Conservation (phyloP, 495 filamentous ascomycete species). For the Recurvomyces mirabilis region DNA sequence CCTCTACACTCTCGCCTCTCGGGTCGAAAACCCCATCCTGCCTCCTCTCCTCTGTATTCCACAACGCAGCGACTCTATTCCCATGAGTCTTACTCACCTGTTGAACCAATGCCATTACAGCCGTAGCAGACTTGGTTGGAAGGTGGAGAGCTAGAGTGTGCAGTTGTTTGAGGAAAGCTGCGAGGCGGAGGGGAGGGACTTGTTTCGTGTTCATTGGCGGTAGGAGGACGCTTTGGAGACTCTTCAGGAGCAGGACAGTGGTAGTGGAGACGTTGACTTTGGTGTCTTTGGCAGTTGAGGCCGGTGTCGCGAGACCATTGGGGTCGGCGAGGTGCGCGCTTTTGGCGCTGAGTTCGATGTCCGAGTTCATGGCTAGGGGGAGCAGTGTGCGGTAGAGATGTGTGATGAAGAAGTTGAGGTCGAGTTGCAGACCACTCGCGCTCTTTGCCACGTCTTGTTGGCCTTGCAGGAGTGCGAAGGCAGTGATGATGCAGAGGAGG, state of each 20-base stretch:
- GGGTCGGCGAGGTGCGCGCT: constrained; percentile 76
- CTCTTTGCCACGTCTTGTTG: constrained; percentile 59
- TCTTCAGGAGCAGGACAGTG: constrained; percentile 77
- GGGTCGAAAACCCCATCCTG: constrained; percentile 63
- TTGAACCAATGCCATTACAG: constrained; percentile 59
- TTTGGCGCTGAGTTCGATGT: constrained; percentile 74
- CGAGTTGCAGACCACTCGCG: constrained; percentile 60
- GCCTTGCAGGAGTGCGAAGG: constrained; percentile 83
- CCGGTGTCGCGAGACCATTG: constrained; percentile 32
- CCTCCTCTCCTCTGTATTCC: constrained; percentile 82
- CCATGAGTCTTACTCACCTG: constrained; percentile 64
- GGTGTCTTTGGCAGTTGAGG: constrained; percentile 23
- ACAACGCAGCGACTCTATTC: constrained; percentile 56
- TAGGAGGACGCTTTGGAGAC: constrained; percentile 63
- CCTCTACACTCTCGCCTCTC: constrained; percentile 53
- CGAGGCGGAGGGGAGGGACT: constrained; percentile 66
- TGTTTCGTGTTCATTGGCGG: constrained; percentile 48
- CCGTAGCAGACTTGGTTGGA: constrained; percentile 76
- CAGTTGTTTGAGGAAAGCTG: constrained; percentile 86
- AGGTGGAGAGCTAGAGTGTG: constrained; percentile 69
- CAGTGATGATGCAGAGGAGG: constrained; percentile 90
- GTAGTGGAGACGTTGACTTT: constrained; percentile 90
- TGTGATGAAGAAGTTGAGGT: constrained; percentile 86
- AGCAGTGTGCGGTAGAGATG: constrained; percentile 81
- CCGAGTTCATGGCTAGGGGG: constrained; percentile 62